phyloP scores from a whole-genome alignment of 306 rosid species.

The cucumber (Cucumis sativus) region Cucumber_9930_V3 NC_026655.2:1849001-1849500 shows the following conservation, averaged over 20 bases:
- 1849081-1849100: slow-evolving; percentile 9
- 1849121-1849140: not conserved
- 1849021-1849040: not conserved
- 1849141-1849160: slow-evolving; percentile 1
- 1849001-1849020: not conserved
- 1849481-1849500: not conserved
- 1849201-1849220: slow-evolving; percentile 10
- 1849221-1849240: slow-evolving; percentile 47
- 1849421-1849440: not conserved
- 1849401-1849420: not conserved
- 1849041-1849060: slow-evolving; percentile 37
- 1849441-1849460: not conserved
- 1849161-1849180: slow-evolving; percentile 13
- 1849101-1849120: slow-evolving; percentile 9
- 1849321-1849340: slow-evolving; percentile 4
- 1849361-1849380: slow-evolving; percentile 2
- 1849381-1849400: slow-evolving; percentile 2
- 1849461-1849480: not conserved
- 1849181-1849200: slow-evolving; percentile 10
- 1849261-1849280: slow-evolving; percentile 1
- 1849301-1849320: slow-evolving; percentile 3
- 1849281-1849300: slow-evolving; percentile 1
- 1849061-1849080: slow-evolving; percentile 23
- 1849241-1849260: slow-evolving; percentile 21
- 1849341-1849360: not conserved